A percentile compares a stretch with the other conserved stretches of the same genome.
These are phyloP conservation scores for Thermothielavioides terrestris DNA, from an alignment of 495 filamentous ascomycete species.

Conservation along the genomic window DNA sequence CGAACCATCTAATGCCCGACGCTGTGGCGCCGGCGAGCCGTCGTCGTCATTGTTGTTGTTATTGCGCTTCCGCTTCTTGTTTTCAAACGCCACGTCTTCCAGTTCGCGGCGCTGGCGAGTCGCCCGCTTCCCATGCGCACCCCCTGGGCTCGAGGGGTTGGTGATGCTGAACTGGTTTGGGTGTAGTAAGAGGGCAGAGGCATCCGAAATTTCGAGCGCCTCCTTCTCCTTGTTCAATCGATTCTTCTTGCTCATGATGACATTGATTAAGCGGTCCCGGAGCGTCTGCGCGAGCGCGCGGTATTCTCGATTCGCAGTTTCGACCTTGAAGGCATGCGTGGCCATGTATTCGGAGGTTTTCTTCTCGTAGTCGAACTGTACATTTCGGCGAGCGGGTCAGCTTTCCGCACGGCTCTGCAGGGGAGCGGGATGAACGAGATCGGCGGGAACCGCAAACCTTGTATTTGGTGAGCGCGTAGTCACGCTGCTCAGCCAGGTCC, in stretches of 20 bases:
- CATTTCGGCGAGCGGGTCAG: conserved; percentile 10
- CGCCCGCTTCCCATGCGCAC: conserved; percentile 69
- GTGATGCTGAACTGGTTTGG: conserved; percentile 86
- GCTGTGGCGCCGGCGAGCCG: conserved; percentile 57
- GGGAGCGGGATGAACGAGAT: background rate
- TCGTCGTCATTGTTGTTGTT: conserved; percentile 58
- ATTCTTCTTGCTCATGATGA: conserved; percentile 63
- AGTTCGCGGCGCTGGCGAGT: conserved; percentile 73
- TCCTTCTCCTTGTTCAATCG: conserved; percentile 84
- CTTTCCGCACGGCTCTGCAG: background rate
- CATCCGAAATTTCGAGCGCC: conserved; percentile 74
- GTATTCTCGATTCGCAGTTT: conserved; percentile 77
- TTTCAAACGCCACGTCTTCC: conserved; percentile 63
- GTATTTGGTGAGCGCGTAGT: conserved; percentile 64
- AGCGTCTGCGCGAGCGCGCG: conserved; percentile 65
- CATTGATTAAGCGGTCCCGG: conserved; percentile 74
- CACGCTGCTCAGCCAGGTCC: conserved; percentile 71
- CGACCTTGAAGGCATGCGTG: conserved; percentile 51
- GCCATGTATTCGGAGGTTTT: conserved; percentile 44
- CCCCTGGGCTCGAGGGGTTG: conserved; percentile 71
- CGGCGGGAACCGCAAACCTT: conserved; percentile 49
- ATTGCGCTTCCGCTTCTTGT: conserved; percentile 75
- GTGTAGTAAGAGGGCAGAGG: conserved; percentile 78
- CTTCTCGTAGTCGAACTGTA: conserved; percentile 47
- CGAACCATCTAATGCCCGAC: conserved; percentile 34